Base-by-base conservation (phyloP, 2,329 filamentous ascomycete species). In the Paraphaeosphaeria sporulosa region DNA sequence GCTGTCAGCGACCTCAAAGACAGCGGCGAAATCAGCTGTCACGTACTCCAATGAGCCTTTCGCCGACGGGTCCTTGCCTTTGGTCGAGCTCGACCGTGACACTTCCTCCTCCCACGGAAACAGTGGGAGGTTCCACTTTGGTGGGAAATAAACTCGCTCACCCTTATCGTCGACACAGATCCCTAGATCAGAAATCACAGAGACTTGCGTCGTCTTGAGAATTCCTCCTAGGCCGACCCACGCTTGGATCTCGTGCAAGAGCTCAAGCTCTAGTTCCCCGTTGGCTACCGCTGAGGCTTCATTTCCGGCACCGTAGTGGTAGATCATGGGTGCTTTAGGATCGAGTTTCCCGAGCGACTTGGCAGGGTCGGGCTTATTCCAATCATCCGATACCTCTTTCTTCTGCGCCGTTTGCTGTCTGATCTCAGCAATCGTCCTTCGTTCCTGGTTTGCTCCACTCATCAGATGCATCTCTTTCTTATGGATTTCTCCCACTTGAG, bases 81-180 rank as follows among this genome's bases (percentile, higher is more conserved):
- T 55, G 17, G 40, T 55, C 42, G 52, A 55, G 13, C 10, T 36
- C 30, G 27, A 25, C n/a, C 40, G 52, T 9, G 19, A 30, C 12
- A 55, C 30, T 19, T 55, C 52, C 8, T 55, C 42, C 42, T 55
- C 52, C 52, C 52, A 55, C n/a, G 25, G 40, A 12, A 55, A 55
- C 30, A 55, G n/a, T 46, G 36, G 36, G 2, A 55, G 52, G 3
- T 55, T n/a, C 23, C 42, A 55, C 19, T 47, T 55, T 12, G 52
- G 52, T n/a, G 52, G 52, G 12, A 55, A 55, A n/a, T 23, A 25
- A 10, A 55, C 42, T 25, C 17, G 23, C 12, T 46, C 19, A 10
- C 52, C 52, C 12, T 43, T 55, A 1, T 44, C 40, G 32, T 55
- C 42, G 0, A 55, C 52, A 46, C 40, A 46, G 2, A 46, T 55